Evolutionary conservation across 1,284 basidiomycete species (phyloP), one percentile per base, ranked within the genome.

Genomic region (Fistulinella cinereoalba): DNA sequence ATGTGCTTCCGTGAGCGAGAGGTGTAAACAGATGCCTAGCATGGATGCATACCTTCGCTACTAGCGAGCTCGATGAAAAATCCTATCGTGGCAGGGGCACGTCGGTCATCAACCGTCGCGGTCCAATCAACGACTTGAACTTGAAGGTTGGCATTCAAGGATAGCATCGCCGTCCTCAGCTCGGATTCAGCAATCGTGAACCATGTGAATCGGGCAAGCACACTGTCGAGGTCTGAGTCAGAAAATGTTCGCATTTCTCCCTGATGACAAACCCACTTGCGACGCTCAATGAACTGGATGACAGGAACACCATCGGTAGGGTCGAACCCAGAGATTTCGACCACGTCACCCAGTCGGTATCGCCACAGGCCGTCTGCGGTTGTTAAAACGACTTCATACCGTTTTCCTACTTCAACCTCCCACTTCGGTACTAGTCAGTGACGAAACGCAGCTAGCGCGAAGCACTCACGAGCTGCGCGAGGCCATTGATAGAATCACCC

Each of bases 291-390:
- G 37, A 52, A 63, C 15, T 29, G 42, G 6, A 60, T 36, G 38
- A 61, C 32, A 12, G 59, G 59, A 4, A 38, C 27, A 6, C 59
- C 61, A 37, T 53, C 53, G 2, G 12, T 33, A 2, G 57, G 38
- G 22, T 57, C 52, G 11, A 61, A 61, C 6, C 57, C 57, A 7
- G 40, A 36, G 23, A 64, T 43, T 37, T 60, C 49, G 27, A 64
- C 34, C 31, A 64, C 44, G 16, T 64, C 59, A 2, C 46, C 52
- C 1, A 57, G 38, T 23, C 52, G 47, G 44, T 61, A 62, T 3
- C 60, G 52, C 61, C 61, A 61, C 15, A 61, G 21, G 13, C 60
- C 57, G 1, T 61, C 43, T 12, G 15, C 16, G 0, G 59, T 58
- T 0, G 57, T 56, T 4, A 56, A 4, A 12, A 61, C 50, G 10